A percentile compares a stretch with the other conserved stretches of the same genome.
Conservation (phyloP, 2,329 filamentous ascomycete genomes). For the Metarhizium brunneum region DNA sequence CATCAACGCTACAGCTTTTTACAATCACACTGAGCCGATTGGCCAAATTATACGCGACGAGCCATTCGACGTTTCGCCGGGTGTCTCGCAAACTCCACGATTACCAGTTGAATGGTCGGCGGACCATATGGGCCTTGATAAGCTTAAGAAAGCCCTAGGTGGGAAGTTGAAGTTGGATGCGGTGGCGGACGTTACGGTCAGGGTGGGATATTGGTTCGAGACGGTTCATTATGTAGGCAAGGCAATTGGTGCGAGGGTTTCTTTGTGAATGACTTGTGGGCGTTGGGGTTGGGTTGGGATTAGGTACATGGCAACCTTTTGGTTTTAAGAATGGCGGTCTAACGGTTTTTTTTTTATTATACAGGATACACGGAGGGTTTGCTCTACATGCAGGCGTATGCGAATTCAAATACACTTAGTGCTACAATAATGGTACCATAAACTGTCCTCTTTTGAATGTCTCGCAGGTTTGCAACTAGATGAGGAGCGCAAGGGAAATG, state of each 20-base stretch:
- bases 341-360: not conserved
- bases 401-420: not conserved
- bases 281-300: not conserved
- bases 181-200: constrained; percentile 63
- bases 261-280: constrained; percentile 13
- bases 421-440: not conserved
- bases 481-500: not conserved
- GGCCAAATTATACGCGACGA: constrained; percentile 68
- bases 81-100: constrained; percentile 60
- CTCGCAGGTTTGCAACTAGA: not conserved
- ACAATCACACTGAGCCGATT: constrained; percentile 69
- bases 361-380: not conserved
- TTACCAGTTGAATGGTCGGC: constrained; percentile 76
- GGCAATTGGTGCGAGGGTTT: constrained; percentile 57
- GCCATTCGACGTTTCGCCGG: constrained; percentile 70
- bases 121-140: constrained; percentile 72
- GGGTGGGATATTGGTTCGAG: constrained; percentile 67
- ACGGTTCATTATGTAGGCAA: constrained; percentile 59
- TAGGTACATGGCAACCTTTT: not conserved
- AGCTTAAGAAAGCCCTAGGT: constrained; percentile 69
- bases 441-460: not conserved
- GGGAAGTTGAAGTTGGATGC: constrained; percentile 73
- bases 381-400: not conserved
- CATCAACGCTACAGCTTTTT: constrained; percentile 77
- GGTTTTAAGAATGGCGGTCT: not conserved